Conservation (phyloP, 2,329 filamentous ascomycete species). For the Ophiosphaerella herpotricha region DNA sequence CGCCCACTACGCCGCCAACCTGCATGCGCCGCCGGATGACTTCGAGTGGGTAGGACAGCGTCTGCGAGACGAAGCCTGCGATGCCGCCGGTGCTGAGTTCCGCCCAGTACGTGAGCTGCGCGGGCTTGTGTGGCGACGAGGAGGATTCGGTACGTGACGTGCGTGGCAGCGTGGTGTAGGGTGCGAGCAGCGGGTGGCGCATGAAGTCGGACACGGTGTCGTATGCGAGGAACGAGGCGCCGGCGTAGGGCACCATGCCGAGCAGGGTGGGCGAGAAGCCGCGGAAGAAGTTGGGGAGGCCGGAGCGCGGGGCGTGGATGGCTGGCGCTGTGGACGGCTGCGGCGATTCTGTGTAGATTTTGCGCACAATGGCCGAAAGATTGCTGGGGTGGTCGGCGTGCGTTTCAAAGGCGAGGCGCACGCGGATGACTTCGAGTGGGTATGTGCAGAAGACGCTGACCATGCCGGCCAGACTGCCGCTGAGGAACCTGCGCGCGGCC, state of each 20-base stretch:
- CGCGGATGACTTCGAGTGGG: constrained; percentile 88
- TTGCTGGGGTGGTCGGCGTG: constrained; percentile 72
- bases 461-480: constrained; percentile 77
- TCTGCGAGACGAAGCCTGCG: constrained; percentile 88
- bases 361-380: constrained; percentile 74
- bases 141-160: constrained; percentile 49
- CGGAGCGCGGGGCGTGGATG: constrained; percentile 63
- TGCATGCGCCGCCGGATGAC: constrained; percentile 94
- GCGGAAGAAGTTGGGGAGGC: constrained; percentile 89
- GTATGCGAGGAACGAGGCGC: constrained; percentile 93
- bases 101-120: constrained; percentile 80
- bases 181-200: constrained; percentile 67
- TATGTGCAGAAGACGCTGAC: constrained; percentile 97
- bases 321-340: constrained; percentile 29
- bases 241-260: constrained; percentile 96
- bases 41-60: constrained; percentile 89
- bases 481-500: constrained; percentile 72
- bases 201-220: constrained; percentile 87
- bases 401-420: constrained; percentile 93
- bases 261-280: constrained; percentile 88
- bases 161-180: constrained; percentile 75
- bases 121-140: constrained; percentile 60
- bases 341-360: constrained; percentile 80
- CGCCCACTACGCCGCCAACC: constrained; percentile 90
- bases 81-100: constrained; percentile 83